Evolutionary conservation across 2,329 filamentous ascomycete species (phyloP).

Genomic region (Metarhizium humberi): DNA sequence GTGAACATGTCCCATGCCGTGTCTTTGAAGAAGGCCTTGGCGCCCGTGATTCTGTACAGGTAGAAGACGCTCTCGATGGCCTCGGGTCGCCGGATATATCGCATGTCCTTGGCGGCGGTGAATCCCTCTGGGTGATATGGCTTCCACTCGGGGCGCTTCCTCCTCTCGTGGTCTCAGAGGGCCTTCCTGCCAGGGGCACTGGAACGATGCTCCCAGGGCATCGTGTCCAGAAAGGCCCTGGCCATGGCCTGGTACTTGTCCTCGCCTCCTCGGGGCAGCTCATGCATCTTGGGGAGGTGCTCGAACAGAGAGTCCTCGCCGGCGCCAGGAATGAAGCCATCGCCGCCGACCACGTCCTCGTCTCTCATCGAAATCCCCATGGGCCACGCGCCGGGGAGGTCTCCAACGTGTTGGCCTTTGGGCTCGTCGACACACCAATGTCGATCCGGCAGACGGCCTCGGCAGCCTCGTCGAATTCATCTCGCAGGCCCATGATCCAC

Average conservation of each 20-base stretch:
- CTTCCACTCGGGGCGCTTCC: slow-evolving; percentile 9
- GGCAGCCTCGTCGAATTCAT: too few species aligned
- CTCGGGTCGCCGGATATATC: slow-evolving; percentile 63
- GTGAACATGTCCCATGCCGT: slow-evolving; percentile 67
- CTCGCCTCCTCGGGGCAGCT: slow-evolving; percentile 29
- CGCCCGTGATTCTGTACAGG: slow-evolving; percentile 63
- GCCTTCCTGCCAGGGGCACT: slow-evolving; percentile 22
- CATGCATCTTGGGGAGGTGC: slow-evolving; percentile 85
- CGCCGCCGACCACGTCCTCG: slow-evolving; percentile 28
- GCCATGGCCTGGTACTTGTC: slow-evolving; percentile 49
- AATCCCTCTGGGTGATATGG: slow-evolving; percentile 42
- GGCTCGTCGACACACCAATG: too few species aligned
- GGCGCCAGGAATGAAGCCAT: slow-evolving; percentile 26
- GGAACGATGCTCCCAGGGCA: slow-evolving; percentile 13
- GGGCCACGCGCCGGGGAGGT: slow-evolving; percentile 58
- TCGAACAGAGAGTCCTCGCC: slow-evolving; percentile 55
- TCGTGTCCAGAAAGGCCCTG: slow-evolving; percentile 43
- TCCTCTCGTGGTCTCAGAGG: slow-evolving; percentile 42
- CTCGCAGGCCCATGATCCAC: too few species aligned
- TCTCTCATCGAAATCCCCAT: slow-evolving; percentile 44
- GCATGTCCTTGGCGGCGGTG: slow-evolving; percentile 40
- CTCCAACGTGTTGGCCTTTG: too few species aligned
- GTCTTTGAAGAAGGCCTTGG: slow-evolving; percentile 45
- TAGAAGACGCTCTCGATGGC: slow-evolving; percentile 73
- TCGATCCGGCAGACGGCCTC: too few species aligned